A percentile compares a stretch with the other conserved stretches of the same genome.
Evolutionary conservation across 371 early-diverging fungal species (phyloP).

Genomic region (Syncephalis fuscata): DNA sequence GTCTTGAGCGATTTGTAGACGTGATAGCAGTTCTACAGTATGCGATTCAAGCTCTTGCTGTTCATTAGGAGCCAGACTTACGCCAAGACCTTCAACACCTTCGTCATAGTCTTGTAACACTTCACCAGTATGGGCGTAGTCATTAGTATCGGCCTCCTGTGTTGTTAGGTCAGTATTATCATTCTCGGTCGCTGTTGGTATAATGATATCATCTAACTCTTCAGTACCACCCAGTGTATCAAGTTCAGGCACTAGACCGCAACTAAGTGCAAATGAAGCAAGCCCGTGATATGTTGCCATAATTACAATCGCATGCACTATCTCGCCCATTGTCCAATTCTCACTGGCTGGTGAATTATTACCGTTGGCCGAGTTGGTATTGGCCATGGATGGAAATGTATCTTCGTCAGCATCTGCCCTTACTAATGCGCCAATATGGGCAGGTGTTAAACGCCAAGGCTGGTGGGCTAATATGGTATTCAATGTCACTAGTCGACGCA

Average conservation of each 20-base stretch:
- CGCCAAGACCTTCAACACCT: background rate
- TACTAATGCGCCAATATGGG: slow-evolving; percentile 24
- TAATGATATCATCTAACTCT: background rate
- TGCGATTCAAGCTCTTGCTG: background rate
- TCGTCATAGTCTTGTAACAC: background rate
- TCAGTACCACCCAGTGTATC: slow-evolving; percentile 39
- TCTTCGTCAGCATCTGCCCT: slow-evolving; percentile 6
- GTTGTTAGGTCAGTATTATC: too few species aligned
- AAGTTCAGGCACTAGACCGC: slow-evolving; percentile 43
- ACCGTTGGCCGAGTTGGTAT: background rate
- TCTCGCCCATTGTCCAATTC: slow-evolving; percentile 37
- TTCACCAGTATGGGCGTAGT: background rate
- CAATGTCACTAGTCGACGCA: slow-evolving; percentile 25
- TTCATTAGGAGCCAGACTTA: background rate
- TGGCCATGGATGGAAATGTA: too few species aligned
- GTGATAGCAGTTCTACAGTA: too few species aligned
- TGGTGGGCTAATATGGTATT: slow-evolving; percentile 33
- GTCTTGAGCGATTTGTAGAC: too few species aligned
- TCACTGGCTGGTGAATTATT: slow-evolving; percentile 17
- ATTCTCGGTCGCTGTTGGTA: too few species aligned
- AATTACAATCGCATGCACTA: slow-evolving; percentile 40
- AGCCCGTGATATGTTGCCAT: slow-evolving; percentile 35
- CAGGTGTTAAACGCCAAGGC: slow-evolving; percentile 32
- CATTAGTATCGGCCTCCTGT: too few species aligned
- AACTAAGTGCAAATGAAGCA: slow-evolving; percentile 35